A percentile compares a stretch with the other conserved stretches of the same genome.
Conservation (phyloP, 345 rosid genomes). For the Gossypium turneri region DNA sequence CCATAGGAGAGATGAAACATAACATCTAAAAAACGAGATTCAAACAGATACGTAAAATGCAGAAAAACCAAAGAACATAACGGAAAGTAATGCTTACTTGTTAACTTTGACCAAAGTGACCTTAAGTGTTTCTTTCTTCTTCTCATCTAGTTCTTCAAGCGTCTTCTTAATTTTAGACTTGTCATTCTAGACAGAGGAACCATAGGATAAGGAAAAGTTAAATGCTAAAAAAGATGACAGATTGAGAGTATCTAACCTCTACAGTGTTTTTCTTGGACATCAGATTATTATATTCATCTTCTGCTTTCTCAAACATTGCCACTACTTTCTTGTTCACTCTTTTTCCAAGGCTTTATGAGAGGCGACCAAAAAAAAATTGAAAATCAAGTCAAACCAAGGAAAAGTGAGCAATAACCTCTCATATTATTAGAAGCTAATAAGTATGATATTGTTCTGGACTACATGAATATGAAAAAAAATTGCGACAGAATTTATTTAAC, state of each 20-base stretch:
- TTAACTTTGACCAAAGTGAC: conserved; percentile 96
- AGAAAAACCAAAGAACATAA: conserved; percentile 1
- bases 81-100: conserved; percentile 36
- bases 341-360: conserved; percentile 63
- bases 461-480: conserved; percentile 6
- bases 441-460: neutral
- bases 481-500: neutral
- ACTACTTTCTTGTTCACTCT: conserved; percentile 97
- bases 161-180: conserved; percentile 87
- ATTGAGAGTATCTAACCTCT: conserved; percentile 54
- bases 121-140: conserved; percentile 86
- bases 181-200: conserved; percentile 52
- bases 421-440: conserved; percentile 1
- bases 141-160: conserved; percentile 95
- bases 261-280: conserved; percentile 79
- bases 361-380: neutral
- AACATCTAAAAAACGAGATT: conserved; percentile 5
- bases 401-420: conserved; percentile 10
- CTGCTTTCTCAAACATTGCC: conserved; percentile 99
- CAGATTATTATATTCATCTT: conserved; percentile 85
- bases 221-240: conserved; percentile 14
- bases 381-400: conserved; percentile 4
- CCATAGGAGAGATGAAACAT: neutral
- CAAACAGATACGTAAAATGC: conserved; percentile 2
- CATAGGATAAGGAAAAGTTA: conserved; percentile 3